phyloP scores from a whole-genome alignment of 768 basidiomycete genomes.

The Psilocybe cyanescens region DNA sequence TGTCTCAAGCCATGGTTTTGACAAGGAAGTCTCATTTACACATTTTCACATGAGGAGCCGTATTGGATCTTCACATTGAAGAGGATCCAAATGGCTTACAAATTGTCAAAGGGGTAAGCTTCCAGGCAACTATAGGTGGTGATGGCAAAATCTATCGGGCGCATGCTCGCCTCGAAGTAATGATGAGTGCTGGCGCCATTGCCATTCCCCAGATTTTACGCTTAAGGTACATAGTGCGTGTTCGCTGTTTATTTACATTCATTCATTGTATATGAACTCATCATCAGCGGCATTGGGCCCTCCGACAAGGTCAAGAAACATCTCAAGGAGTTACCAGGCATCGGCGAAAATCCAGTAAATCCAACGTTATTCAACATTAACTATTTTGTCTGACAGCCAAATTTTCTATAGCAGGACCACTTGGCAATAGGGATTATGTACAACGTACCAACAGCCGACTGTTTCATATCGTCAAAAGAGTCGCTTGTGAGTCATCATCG shows the following conservation, averaged over 20 bases:
- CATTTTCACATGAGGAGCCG: not conserved
- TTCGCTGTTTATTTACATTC: not conserved
- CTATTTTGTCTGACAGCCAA: too few relatives aligned
- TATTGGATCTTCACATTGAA: not conserved
- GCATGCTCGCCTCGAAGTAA: not conserved
- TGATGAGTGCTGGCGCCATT: slow-evolving; percentile 2
- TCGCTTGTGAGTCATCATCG: too few relatives aligned
- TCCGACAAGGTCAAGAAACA: not conserved
- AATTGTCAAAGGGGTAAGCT: not conserved
- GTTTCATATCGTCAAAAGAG: too few relatives aligned
- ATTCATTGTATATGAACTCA: not conserved
- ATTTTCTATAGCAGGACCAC: too few relatives aligned
- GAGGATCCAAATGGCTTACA: not conserved
- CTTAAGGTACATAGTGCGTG: not conserved
- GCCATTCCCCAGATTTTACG: not conserved
- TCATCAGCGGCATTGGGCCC: not conserved
- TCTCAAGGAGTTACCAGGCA: not conserved
- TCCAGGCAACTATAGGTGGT: not conserved
- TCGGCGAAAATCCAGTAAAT: not conserved
- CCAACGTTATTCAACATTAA: not conserved
- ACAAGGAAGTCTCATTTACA: not conserved
- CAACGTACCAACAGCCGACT: too few relatives aligned
- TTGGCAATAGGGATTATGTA: too few relatives aligned
- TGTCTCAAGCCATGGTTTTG: not conserved
- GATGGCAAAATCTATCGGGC: not conserved